Base-by-base conservation (phyloP, 371 early-diverging fungal species). In the Rhizomucor miehei region DNA sequence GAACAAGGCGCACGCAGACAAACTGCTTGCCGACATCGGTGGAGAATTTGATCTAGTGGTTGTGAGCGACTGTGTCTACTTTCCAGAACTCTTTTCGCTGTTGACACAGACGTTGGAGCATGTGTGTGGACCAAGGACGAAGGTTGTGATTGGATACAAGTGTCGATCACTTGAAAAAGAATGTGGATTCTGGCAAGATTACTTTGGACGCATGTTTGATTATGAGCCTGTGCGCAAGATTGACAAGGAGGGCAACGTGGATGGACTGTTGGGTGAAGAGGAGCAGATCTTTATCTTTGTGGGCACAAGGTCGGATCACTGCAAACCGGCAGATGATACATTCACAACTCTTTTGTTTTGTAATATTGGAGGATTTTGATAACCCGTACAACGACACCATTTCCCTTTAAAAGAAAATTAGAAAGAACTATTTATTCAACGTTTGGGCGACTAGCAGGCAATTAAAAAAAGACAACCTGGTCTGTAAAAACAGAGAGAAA, bases 171-270 rank as follows among this genome's bases (percentile, higher is more conserved):
- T 71, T 20, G 77, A 77, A 65, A 84, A 80, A 51, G 84, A 84
- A 67, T 59, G 61, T 16, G 81, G 80, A 1, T 84, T 84, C 50
- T 84, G 84, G 84, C 79, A 84, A 43, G 72, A 80, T 53, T 79
- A 75, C 46, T 75, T 84, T 65, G 84, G 84, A 13, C 62, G 79
- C 6, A 80, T 59, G 39, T 81, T 81, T 66, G 70, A 70, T 44
- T 77, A 81, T 43, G 80, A 80, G 44, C 81, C 79, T 13, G 80
- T 84, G 5, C 44, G 79, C 35, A 72, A 68, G 36, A 12, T 57
- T 13, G 59, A 56, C 13, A 20, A 25, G 10, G 36, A 49, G 10
- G 34, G 49, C 3, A 14, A 25, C 6, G 23, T 12, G 9, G 38
- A 16, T 20, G 59, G 51, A 37, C 48, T 76, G 11, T 61, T 80